phyloP scores from a whole-genome alignment of 371 early-diverging fungal species.

The Zancudomyces culisetae region DNA sequence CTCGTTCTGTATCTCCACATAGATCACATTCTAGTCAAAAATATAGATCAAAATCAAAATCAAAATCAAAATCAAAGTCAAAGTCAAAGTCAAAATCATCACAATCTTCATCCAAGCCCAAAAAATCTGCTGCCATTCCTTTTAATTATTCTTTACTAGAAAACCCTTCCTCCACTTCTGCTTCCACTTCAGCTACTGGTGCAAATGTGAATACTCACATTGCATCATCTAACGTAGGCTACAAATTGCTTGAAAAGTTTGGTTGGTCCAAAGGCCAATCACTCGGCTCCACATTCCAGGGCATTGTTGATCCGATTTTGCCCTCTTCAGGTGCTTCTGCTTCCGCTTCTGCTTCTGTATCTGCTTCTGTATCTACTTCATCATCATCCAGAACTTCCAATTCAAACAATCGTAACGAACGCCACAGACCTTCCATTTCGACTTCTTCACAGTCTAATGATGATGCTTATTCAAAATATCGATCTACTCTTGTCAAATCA shows the following conservation, averaged over 20 bases:
- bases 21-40: neutral
- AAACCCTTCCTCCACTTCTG: too few relatives aligned
- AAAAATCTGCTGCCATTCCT: neutral
- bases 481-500: too few relatives aligned
- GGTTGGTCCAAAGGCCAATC: conserved; percentile 72
- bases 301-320: neutral
- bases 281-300: neutral
- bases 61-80: neutral
- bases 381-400: too few relatives aligned
- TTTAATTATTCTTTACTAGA: neutral
- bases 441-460: too few relatives aligned
- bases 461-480: too few relatives aligned
- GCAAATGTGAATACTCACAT: neutral
- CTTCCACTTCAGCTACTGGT: too few relatives aligned
- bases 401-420: too few relatives aligned
- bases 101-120: neutral
- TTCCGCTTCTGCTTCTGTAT: too few relatives aligned
- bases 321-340: too few relatives aligned
- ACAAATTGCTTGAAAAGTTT: conserved; percentile 79
- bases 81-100: neutral
- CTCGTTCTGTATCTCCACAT: too few relatives aligned
- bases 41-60: neutral
- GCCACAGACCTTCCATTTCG: too few relatives aligned
- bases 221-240: conserved; percentile 26
- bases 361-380: too few relatives aligned